phyloP scores from a whole-genome alignment of 1,284 basidiomycete genomes.

The Fomitopsis palustris region DNA sequence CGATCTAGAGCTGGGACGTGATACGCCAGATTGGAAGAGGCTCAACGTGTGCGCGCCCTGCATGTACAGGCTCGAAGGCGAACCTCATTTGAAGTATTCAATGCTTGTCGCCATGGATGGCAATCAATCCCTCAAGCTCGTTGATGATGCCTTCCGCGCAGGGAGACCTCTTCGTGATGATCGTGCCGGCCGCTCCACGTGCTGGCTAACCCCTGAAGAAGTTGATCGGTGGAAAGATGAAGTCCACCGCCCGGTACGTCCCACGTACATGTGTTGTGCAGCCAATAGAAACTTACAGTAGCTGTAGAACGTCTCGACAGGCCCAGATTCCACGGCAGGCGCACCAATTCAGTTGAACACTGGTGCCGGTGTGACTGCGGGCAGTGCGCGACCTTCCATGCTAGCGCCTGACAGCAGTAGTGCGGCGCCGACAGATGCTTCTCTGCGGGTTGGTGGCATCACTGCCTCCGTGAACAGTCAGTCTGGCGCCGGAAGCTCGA shows the following conservation, averaged over 20 bases:
- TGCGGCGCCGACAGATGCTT: too few species aligned
- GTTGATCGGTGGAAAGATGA: constrained; percentile 24
- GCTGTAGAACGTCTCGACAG: not conserved
- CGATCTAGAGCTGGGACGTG: constrained; percentile 13
- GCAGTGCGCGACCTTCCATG: too few species aligned
- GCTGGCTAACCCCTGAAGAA: constrained; percentile 13
- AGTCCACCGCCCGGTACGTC: not conserved
- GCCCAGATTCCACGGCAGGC: too few species aligned
- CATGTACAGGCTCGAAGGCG: constrained; percentile 23
- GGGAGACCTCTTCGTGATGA: constrained; percentile 11
- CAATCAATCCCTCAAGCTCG: constrained; percentile 30
- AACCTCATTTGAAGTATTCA: constrained; percentile 14
- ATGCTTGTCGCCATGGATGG: constrained; percentile 28
- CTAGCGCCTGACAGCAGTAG: too few species aligned
- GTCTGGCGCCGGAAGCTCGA: too few species aligned
- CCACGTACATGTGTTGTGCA: not conserved
- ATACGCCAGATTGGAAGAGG: constrained; percentile 21
- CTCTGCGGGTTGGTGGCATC: too few species aligned
- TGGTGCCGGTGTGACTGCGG: too few species aligned
- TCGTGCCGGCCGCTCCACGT: constrained; percentile 6
- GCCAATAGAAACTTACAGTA: not conserved
- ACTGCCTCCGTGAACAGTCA: too few species aligned
- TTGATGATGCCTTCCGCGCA: constrained; percentile 8
- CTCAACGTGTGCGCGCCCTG: constrained; percentile 27
- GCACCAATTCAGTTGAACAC: too few species aligned